Base-by-base conservation (phyloP, 306 rosid genomes). In the Gillenia trifoliata region DNA sequence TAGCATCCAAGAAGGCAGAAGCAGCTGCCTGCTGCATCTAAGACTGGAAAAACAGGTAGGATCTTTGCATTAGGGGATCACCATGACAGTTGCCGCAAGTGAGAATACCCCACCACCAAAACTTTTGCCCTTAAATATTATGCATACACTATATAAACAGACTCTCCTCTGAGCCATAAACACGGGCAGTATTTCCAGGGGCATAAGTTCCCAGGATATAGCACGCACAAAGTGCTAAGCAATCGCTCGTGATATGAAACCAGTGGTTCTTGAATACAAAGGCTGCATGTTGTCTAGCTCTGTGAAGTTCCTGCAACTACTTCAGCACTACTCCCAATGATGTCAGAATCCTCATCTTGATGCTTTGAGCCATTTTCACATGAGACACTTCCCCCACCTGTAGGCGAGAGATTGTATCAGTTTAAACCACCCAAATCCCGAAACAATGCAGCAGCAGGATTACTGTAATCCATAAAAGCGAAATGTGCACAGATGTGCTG, bases 401-500 rank as follows among this genome's bases (percentile, higher is more conserved):
- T 77, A 95, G 74, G 57, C 99, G 96, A 83, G 89, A 85, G 73
- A 92, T 90, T 66, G 97, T 86, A 80, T 90, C 98, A n/a, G 72
- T 95, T 98, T 81, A 95, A 89, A 71, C 99, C 99, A 54, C 99
- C 99, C 91, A 95, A 90, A 75, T 95, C 99, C 79, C 98, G 90
- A 80, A 95, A 95, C 80, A 95, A 79, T 5, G 96, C 93, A 45
- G 93, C 97, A 57, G 99, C 99, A 16, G 97, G 96, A 86, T 92
- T 95, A 75, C 99, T 95, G 79, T 89, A 95, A 78, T 95, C 99
- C 98, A 95, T 92, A 83, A 92, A 92, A 71, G 94, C 97, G 92
- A 89, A 80, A 92, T 95, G 68, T 91, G 96, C 78, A 92, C 98
- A 83, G 97, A 90, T 74, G 91, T 82, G 73, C 94, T 90, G 81